phyloP scores from a whole-genome alignment of 805 yeast species.

The Debaryomyces tyrocola region DNA sequence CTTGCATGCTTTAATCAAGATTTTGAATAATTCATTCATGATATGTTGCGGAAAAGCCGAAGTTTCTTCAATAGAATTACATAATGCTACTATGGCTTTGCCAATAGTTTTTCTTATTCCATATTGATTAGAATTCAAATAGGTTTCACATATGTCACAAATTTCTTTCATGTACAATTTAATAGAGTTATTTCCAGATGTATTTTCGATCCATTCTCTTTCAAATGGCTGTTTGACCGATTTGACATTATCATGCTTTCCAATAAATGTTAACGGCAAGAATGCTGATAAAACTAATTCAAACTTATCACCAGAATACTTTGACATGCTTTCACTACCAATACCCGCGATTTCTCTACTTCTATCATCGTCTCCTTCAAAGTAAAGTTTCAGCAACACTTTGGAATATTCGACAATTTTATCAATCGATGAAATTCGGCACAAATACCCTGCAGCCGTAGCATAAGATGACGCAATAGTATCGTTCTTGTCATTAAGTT shows the following conservation, averaged over 20 bases:
- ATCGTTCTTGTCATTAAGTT: conserved; percentile 68
- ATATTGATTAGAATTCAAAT: conserved; percentile 60
- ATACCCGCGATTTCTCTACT: conserved; percentile 53
- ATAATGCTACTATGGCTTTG: conserved; percentile 58
- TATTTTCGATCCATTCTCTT: conserved; percentile 73
- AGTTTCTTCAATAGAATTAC: conserved; percentile 42
- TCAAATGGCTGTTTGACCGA: conserved; percentile 51
- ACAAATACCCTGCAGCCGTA: conserved; percentile 73
- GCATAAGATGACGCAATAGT: conserved; percentile 78
- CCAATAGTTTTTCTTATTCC: conserved; percentile 70
- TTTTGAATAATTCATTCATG: conserved; percentile 40
- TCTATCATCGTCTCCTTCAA: conserved; percentile 52
- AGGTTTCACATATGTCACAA: conserved; percentile 44
- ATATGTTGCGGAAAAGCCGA: conserved; percentile 20
- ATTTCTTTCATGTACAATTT: conserved; percentile 73
- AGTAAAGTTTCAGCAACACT: conserved; percentile 54
- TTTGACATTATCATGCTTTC: conserved; percentile 60
- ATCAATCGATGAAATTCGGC: conserved; percentile 58
- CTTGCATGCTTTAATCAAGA: conserved; percentile 58
- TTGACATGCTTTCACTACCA: conserved; percentile 65
- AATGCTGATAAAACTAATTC: conserved; percentile 60
- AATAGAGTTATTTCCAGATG: conserved; percentile 75
- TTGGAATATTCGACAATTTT: conserved; percentile 54
- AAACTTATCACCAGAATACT: conserved; percentile 68
- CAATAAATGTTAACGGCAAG: conserved; percentile 78